Base-by-base conservation (phyloP, 495 filamentous ascomycete genomes). In the Aspergillus olivimuriae region DNA sequence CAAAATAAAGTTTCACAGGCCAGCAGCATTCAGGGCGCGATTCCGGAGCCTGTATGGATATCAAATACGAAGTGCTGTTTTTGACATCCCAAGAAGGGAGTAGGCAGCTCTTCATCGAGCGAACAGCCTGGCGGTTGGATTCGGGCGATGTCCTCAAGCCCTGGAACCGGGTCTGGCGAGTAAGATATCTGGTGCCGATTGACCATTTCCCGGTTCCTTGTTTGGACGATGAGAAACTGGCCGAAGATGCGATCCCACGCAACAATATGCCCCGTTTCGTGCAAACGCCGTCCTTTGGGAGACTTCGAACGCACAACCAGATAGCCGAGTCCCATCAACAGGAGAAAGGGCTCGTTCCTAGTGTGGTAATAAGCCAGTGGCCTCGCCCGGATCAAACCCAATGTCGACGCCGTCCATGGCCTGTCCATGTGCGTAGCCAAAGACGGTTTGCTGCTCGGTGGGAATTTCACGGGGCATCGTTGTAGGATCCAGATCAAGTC, bases 311-410 rank as follows among this genome's bases (percentile, higher is more conserved):
- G 58, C 47, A 47, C 47, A 16, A 59, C 47, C 31, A 72, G 36
- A 24, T 49, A 57, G 6, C 66, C 68, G 14, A 70, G 59, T 45
- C 65, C 64, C 44, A 72, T 57, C 17, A 69, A 21, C 43, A 65
- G 57, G 30, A 65, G 40, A 28, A 39, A 47, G 14, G 39, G 49
- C 15, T 51, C 47, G 15, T 39, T 26, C 15, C 17, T 33, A 11
- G 40, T 44, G 17, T 28, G 24, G 11, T 28, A 56, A 44, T 11
- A 47, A 43, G 12, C 56, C 52, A 18, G 57, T 46, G 41, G 41
- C 16, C 52, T 46, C 38, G 62, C 57, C 26, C 56, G 51, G 26
- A 69, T 48, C 2, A 72, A 42, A 2, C 68, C 68, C 20, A 69
- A 45, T 9, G 44, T 54, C 12, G 48, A 45, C 8, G 56, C 51